Evolutionary conservation across 257 asterid species (phyloP).

Genomic region (Solanum etuberosum): DNA sequence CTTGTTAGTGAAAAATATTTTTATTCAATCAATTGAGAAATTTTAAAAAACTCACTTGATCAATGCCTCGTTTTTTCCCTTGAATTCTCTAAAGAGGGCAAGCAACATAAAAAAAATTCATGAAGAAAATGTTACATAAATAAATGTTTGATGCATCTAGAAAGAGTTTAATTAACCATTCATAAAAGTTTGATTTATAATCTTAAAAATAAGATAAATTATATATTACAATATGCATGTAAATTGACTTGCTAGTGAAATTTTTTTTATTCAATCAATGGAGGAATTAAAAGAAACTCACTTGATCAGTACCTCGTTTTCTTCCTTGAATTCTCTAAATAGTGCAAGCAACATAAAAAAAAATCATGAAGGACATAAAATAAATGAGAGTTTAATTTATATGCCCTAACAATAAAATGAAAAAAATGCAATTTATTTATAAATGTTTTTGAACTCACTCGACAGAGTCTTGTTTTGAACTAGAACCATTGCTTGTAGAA

Average conservation of each 20-base stretch:
- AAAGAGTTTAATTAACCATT: not conserved
- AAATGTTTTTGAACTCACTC: no score
- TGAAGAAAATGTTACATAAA: no score
- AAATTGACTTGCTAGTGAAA: no score
- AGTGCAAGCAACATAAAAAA: no score
- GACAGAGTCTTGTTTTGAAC: not conserved
- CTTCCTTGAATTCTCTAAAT: not conserved
- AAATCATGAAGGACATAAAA: not conserved
- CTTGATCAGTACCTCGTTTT: not conserved
- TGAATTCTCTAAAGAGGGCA: not conserved
- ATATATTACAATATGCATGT: no score
- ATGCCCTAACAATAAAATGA: no score
- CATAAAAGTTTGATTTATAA: no score
- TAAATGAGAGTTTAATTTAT: not conserved
- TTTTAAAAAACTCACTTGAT: not conserved
- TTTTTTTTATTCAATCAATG: not conserved
- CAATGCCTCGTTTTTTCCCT: not conserved
- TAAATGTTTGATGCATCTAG: no score
- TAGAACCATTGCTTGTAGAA: not conserved
- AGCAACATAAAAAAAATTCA: not conserved
- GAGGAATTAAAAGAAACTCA: not conserved
- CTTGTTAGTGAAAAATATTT: not conserved
- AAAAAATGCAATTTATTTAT: not conserved
- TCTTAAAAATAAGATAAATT: no score
- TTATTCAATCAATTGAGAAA: not conserved